Conservation (phyloP, 2,329 filamentous ascomycete genomes). For the Ceratocystis diversiconidia region DNA sequence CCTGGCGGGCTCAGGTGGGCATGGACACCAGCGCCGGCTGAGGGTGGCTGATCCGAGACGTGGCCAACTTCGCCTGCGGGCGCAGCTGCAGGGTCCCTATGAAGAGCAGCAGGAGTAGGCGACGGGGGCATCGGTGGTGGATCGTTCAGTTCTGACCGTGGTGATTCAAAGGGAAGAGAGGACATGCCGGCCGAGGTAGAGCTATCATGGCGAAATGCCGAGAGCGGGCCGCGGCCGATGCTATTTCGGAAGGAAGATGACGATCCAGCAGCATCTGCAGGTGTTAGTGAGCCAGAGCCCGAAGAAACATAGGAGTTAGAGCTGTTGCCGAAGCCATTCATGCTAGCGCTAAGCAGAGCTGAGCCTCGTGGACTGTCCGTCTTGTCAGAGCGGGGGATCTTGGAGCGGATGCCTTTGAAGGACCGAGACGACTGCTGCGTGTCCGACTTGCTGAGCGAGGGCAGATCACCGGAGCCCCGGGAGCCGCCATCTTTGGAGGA, state of each 20-base stretch:
- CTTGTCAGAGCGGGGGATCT: constrained; percentile 63
- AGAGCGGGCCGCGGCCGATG: constrained; percentile 10
- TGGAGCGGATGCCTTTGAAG: constrained; percentile 70
- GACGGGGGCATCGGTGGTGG: constrained; percentile 13
- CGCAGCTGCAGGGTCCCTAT: constrained; percentile 65
- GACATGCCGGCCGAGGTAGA: constrained; percentile 22
- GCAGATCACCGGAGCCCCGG: constrained; percentile 26
- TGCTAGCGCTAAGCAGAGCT: constrained; percentile 51
- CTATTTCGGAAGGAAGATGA: constrained; percentile 19
- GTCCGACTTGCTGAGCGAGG: constrained; percentile 81
- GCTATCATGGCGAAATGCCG: constrained; percentile 26
- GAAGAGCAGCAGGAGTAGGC: constrained; percentile 50
- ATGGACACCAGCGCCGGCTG: constrained; percentile 45
- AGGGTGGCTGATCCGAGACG: constrained; percentile 80
- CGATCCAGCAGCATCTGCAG: constrained; percentile 18
- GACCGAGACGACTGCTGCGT: constrained; percentile 86
- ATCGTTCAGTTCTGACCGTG: constrained; percentile 11
- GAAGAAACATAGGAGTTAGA: background rate
- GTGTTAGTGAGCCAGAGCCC: constrained; percentile 26
- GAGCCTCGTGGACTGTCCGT: constrained; percentile 74
- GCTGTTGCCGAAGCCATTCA: constrained; percentile 26
- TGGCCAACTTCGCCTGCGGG: constrained; percentile 86
- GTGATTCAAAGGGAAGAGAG: background rate
- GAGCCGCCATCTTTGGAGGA: constrained; percentile 16
- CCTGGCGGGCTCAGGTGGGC: constrained; percentile 54